Base-by-base conservation (phyloP, 306 rosid genomes). In the Pyrus betulifolia region DNA sequence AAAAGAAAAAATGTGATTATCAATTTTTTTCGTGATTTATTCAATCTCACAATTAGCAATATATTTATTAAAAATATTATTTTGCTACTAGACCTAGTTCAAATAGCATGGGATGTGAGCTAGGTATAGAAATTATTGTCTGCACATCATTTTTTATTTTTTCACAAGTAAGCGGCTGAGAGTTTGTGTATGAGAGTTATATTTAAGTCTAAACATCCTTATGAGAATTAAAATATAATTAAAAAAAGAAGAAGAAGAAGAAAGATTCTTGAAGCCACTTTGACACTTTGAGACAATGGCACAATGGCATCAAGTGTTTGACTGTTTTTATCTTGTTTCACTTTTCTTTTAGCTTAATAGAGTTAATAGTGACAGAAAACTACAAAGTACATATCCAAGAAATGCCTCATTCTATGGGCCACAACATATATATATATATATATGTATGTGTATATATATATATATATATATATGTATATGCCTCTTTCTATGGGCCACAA, bases 371-470 rank as follows among this genome's bases (percentile, higher is more conserved):
- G 44, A 40, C 44, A 40, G 11, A 40, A 70, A 67, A 81, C 80
- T 55, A 74, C 22, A 27, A 72, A 76, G 79, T 81, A 83, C 67
- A 74, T 46, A 71, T 5, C 17, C 70, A 78, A 59, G 67, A 81
- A 81, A 74, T 75, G 87, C 77, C 80, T 67, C 67, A 59, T 30
- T 49, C 60, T 31, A 75, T 76, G 82, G 86, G 76, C 82, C 82
- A 82, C 76, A 33, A 31, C 35, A 81, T 81, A 25, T 69, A 54
- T 8, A 15, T 45, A 45, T 31, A 30, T 30, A 30, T 30, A 28
- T 28, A n/a, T n/a, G n/a, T n/a, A n/a, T n/a, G n/a, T n/a, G n/a
- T 28, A 28, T 28, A 28, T 30, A 30, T 30, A 30, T 30, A 30
- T 28, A 30, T 3, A 30, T 3, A 30, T 3, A 30, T 3, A 30